Evolutionary conservation across 1,284 basidiomycete species (phyloP), one percentile per base, ranked within the genome.

Genomic region (Ustilago loliicola): DNA sequence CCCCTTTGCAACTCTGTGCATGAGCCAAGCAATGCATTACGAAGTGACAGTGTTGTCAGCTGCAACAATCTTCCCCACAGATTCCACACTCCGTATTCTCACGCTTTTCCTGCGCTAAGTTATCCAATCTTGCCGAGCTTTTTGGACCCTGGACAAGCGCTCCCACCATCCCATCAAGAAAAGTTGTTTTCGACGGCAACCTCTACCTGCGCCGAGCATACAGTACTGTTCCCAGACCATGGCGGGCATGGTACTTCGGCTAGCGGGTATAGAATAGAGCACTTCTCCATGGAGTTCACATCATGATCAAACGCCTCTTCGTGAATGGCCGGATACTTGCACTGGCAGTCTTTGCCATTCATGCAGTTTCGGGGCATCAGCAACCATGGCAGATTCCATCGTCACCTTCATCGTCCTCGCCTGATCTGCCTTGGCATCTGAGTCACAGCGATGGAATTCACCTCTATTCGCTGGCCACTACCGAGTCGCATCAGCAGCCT

Each of bases 381-480:
- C 60, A 66, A 60, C 34, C 45, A 19, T 67, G 61, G 61, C 56
- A 56, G 53, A 45, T 64, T n/a, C 55, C 45, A 30, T 40, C 38
- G 11, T 25, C 15, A n/a, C 29, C n/a, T 25, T n/a, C 11, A 55
- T 51, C 3, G 11, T 27, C 47, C 3, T 8, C 34, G 1, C 8
- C 40, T 32, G 66, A 59, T 34, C 55, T 36, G 8, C 34, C 23
- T 52, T 21, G 10, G 25, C 21, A 51, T n/a, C 42, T 47, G 5
- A 42, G 27, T 50, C 58, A 34, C 51, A 55, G 25, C 30, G 5
- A 30, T 11, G 30, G 17, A 1, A 47, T 52, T 0, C 42, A 38
- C 9, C 30, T 70, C 25, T 77, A 65, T 57, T 62, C 69, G 15
- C 48, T 77, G 1, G 52, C 53, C 15, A 45, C 69, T 10, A n/a